Conservation (phyloP, 495 filamentous ascomycete genomes). For the Saxophila tyrrhenica region DNA sequence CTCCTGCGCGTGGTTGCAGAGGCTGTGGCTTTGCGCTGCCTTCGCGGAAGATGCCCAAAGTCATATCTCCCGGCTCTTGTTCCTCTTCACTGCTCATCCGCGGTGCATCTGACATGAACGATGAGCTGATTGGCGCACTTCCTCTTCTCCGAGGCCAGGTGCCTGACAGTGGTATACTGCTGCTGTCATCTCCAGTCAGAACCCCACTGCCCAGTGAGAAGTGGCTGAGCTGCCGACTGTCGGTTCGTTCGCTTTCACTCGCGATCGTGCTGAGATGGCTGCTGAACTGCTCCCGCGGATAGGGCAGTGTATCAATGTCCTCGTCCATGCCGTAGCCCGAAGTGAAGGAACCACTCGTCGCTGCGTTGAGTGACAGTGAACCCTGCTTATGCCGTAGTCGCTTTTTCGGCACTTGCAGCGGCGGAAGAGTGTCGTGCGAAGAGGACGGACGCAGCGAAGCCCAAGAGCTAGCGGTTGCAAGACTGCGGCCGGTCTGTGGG, state of each 20-base stretch:
- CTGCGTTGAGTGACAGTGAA: background rate
- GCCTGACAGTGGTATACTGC: slow-evolving; percentile 5
- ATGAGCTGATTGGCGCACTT: slow-evolving; percentile 10
- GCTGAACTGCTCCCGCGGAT: slow-evolving; percentile 19
- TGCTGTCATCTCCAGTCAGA: slow-evolving; percentile 17
- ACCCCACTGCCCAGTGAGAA: slow-evolving; percentile 19
- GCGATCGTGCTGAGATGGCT: slow-evolving; percentile 30
- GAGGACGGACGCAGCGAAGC: slow-evolving; percentile 12
- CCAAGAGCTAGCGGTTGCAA: slow-evolving; percentile 24
- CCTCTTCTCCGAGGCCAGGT: background rate
- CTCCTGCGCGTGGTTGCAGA: slow-evolving; percentile 1
- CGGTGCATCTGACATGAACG: slow-evolving; percentile 1
- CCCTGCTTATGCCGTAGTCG: slow-evolving; percentile 5
- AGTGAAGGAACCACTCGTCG: slow-evolving; percentile 1
- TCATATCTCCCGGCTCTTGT: slow-evolving; percentile 17
- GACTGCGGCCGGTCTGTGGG: slow-evolving; percentile 23
- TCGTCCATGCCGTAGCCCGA: slow-evolving; percentile 9
- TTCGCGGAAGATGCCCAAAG: slow-evolving; percentile 10
- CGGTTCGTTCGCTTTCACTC: slow-evolving; percentile 25
- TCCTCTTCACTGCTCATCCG: background rate
- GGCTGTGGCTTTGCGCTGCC: slow-evolving; percentile 19
- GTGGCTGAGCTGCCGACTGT: slow-evolving; percentile 20
- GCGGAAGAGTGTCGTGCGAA: slow-evolving; percentile 16
- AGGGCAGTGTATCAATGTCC: slow-evolving; percentile 13
- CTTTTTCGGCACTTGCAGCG: slow-evolving; percentile 20